Conservation (phyloP, 73 alveolate species). For the Symbiodinium pilosum region DNA sequence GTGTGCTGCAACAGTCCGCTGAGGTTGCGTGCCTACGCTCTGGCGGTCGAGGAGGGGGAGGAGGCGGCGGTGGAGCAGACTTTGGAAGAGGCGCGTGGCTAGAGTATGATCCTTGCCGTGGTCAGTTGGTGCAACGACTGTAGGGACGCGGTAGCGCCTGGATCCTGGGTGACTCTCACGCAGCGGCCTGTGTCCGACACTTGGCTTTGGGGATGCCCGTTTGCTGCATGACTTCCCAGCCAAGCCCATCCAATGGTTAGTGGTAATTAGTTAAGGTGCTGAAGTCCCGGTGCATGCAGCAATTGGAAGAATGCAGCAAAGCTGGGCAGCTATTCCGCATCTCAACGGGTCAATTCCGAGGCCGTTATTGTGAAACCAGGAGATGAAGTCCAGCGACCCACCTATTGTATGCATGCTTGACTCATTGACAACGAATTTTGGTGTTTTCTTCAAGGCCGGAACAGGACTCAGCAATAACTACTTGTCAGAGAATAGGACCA, state of each 20-base stretch:
- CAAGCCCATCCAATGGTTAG: no score
- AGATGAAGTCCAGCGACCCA: no score
- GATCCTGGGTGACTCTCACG: constrained; percentile 50
- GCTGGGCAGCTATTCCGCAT: constrained; percentile 40
- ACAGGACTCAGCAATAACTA: no score
- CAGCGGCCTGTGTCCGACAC: constrained; percentile 69
- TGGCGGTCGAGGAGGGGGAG: constrained; percentile 61
- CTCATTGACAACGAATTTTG: no score
- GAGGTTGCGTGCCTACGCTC: constrained; percentile 50
- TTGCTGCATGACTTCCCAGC: background rate
- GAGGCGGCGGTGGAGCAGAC: background rate
- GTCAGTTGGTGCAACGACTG: background rate
- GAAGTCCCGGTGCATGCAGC: constrained; percentile 23
- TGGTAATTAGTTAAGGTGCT: constrained; percentile 7
- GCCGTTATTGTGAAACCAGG: no score
- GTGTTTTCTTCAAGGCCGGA: no score
- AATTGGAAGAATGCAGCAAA: constrained; percentile 25
- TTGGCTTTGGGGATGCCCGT: background rate
- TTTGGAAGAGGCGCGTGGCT: no score
- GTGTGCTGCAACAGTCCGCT: no score
- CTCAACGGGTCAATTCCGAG: no score
- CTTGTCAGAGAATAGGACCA: no score
- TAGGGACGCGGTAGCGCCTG: constrained; percentile 54
- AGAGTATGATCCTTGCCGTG: no score
- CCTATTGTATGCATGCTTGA: no score